A percentile compares a stretch with the other conserved stretches of the same genome.
These are phyloP conservation scores for Neurospora sp. DNA, from an alignment of 495 filamentous ascomycete genomes.

Conservation along the genomic window DNA sequence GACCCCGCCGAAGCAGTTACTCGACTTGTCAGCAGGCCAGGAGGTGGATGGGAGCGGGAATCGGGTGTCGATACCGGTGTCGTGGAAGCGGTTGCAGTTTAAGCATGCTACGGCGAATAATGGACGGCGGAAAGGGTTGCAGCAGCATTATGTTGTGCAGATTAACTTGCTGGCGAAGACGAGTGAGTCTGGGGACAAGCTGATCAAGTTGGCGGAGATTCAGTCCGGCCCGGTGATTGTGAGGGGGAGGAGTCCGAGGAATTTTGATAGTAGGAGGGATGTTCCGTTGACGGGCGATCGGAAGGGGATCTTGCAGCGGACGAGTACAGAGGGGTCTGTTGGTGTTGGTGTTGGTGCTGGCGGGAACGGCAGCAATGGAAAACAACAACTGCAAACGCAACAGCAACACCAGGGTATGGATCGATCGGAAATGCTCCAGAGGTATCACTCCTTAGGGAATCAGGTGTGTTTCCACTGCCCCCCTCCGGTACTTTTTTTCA, in stretches of 20 bases:
- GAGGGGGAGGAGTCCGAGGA: constrained; percentile 54
- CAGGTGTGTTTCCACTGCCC: constrained; percentile 11
- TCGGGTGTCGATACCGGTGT: constrained; percentile 65
- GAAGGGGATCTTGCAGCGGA: constrained; percentile 18
- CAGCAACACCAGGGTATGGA: constrained; percentile 10
- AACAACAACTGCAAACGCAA: neutral
- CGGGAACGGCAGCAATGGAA: neutral
- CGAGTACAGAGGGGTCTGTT: constrained; percentile 7
- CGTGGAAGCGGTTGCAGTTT: constrained; percentile 89
- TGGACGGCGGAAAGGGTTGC: constrained; percentile 58
- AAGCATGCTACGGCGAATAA: constrained; percentile 86
- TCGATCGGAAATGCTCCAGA: constrained; percentile 21
- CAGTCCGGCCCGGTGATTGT: constrained; percentile 60
- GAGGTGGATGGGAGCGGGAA: constrained; percentile 50
- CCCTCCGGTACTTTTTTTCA: neutral
- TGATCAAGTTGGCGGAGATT: constrained; percentile 49
- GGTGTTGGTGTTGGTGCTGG: neutral
- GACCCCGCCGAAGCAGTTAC: constrained; percentile 47
- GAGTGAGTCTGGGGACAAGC: constrained; percentile 37
- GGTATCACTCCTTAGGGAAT: constrained; percentile 25
- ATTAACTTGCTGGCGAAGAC: constrained; percentile 52
- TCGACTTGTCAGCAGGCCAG: constrained; percentile 65
- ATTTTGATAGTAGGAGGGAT: constrained; percentile 60
- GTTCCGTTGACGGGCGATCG: constrained; percentile 47
- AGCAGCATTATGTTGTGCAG: constrained; percentile 61